Percentiles rank a stretch among this genome's conserved stretches.
Conservation (phyloP, 2,329 filamentous ascomycete genomes). For the Amesomyces nigricolor region DNA sequence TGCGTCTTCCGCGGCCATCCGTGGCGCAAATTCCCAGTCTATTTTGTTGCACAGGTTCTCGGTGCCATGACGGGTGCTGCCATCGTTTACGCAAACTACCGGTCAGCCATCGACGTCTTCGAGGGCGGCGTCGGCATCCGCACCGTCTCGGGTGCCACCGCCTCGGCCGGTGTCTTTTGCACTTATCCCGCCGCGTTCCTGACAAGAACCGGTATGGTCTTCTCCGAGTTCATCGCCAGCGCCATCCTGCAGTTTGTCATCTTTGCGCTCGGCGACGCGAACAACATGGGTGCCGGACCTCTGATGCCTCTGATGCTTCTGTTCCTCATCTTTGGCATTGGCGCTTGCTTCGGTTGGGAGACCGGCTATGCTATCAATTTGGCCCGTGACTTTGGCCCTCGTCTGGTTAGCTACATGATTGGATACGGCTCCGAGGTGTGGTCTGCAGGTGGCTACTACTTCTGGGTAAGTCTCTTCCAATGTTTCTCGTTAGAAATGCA, state of each 20-base stretch:
- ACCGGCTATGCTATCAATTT: not conserved
- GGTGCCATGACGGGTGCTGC: not conserved
- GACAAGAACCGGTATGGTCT: not conserved
- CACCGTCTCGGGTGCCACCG: not conserved
- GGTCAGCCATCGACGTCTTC: not conserved
- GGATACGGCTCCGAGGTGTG: not conserved
- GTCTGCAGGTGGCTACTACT: not conserved
- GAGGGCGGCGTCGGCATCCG: not conserved
- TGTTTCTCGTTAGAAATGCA: too few relatives aligned
- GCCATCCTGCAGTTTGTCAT: not conserved
- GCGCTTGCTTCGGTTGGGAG: not conserved
- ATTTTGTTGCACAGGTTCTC: not conserved
- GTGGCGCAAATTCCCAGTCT: not conserved
- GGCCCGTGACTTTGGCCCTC: not conserved
- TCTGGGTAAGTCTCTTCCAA: not conserved
- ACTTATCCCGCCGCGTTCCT: not conserved
- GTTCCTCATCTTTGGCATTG: constrained; percentile 2
- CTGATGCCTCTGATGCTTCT: not conserved
- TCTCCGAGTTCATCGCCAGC: constrained; percentile 4
- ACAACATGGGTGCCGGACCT: not conserved
- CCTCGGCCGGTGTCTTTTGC: constrained; percentile 1
- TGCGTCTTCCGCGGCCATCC: not conserved
- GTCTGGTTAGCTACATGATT: not conserved
- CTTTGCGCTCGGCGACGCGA: not conserved
- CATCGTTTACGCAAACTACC: constrained; percentile 1